Evolutionary conservation across 2,329 filamentous ascomycete genomes (phyloP), one percentile per base, ranked within the genome.

Genomic region (Aspergillus pseudotamarii): DNA sequence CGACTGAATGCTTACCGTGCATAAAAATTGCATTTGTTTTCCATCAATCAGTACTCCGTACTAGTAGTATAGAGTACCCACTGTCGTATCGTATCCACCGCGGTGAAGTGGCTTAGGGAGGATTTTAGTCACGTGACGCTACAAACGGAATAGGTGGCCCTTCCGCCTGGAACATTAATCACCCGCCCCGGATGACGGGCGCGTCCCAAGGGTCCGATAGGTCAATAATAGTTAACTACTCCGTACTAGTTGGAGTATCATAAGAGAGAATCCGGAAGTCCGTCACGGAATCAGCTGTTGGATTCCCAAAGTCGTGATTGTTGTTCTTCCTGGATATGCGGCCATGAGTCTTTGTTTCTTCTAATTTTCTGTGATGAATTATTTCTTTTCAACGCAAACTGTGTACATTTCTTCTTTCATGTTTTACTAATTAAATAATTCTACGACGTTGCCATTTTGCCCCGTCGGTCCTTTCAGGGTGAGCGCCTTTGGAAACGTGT

Each of bases 401-500:
- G 43, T 41, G 46, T 36, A 51, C 28, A 51, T 51, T 51, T 51
- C 41, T 43, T 54, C 26, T 63, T 64, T 59, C 60, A 66, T 67
- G 63, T 61, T 34, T n/a, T 28, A 26, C 30, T 60, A 65, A 58
- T 50, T 57, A 32, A 53, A 23, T 53, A 26, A 32, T 32, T 53
- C 51, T 60, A 43, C 54, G 50, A 48, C 16, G 45, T 60, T 61
- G 57, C 62, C 32, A 62, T 57, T 62, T 41, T 64, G 57, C 65
- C 64, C 68, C 67, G 67, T 67, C 23, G 36, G 45, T 46, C 58
- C n/a, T 69, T 65, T 63, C 65, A 68, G 56, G 56, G 68, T 66
- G 50, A 60, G 59, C 41, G 38, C n/a, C 66, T 65, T 65, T 55
- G 69, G 64, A 70, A 69, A 72, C 72, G 71, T 74, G 72, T 72